These are phyloP conservation scores for Pleurotus tuber-regium DNA, from an alignment of 768 basidiomycete genomes.

Conservation along the genomic window DNA sequence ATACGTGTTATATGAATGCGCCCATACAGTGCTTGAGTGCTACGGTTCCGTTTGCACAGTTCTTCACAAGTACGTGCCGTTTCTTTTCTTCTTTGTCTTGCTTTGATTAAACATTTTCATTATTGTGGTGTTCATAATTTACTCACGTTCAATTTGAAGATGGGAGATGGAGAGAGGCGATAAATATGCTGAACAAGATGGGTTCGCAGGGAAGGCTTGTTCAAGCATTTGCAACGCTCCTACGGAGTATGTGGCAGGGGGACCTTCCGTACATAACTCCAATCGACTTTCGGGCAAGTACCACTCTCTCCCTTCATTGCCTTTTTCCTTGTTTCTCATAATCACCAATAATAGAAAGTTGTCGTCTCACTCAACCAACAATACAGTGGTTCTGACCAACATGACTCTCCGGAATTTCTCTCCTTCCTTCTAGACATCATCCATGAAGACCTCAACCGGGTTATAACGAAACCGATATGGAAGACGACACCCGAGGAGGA, in stretches of 20 bases:
- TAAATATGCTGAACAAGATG: conserved; percentile 83
- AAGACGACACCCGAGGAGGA: conserved; percentile 77
- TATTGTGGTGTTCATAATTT: too few species aligned
- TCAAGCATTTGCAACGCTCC: conserved; percentile 75
- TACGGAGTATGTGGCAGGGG: conserved; percentile 86
- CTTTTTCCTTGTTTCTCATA: neutral
- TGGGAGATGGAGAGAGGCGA: conserved; percentile 74
- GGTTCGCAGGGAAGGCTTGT: conserved; percentile 87
- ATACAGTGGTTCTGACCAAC: conserved; percentile 87
- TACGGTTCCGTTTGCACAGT: conserved; percentile 88
- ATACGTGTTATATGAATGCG: conserved; percentile 99
- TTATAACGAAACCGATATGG: conserved; percentile 67
- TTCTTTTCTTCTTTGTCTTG: neutral
- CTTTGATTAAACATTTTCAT: conserved; percentile 10
- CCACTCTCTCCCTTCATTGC: neutral
- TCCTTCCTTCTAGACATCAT: conserved; percentile 91
- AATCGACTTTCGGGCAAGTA: conserved; percentile 71
- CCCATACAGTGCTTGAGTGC: conserved; percentile 96
- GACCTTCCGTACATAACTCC: conserved; percentile 84
- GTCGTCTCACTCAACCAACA: conserved; percentile 56
- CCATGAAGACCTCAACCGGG: conserved; percentile 84
- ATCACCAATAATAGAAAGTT: conserved; percentile 38
- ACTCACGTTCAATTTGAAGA: conserved; percentile 39
- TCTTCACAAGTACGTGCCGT: conserved; percentile 73
- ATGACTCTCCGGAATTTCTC: conserved; percentile 97